Percentiles rank a stretch among this genome's conserved stretches.
Conservation (phyloP, 192 early-diverging fungal species). For the Podila epigama region DNA sequence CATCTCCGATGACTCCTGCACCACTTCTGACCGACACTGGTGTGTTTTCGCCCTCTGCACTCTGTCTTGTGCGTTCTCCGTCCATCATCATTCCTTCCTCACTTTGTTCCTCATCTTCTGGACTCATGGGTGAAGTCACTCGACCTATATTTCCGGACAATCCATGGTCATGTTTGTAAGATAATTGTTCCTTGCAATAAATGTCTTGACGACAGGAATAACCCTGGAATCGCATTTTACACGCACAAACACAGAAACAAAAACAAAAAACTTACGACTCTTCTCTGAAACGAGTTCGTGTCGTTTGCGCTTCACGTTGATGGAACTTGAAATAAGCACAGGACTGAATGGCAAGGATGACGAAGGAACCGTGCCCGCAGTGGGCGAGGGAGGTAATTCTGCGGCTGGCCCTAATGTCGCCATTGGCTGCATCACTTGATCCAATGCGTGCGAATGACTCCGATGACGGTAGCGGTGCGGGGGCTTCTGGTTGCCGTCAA, state of each 20-base stretch:
- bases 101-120: not conserved
- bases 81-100: not conserved
- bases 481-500: too few relatives aligned
- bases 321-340: not conserved
- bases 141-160: conserved; percentile 1
- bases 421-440: not conserved
- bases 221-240: too few relatives aligned
- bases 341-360: not conserved
- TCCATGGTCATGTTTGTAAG: too few relatives aligned
- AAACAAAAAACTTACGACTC: not conserved
- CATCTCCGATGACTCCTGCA: not conserved
- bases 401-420: too few relatives aligned
- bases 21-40: not conserved
- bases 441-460: conserved; percentile 7
- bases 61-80: not conserved
- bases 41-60: too few relatives aligned
- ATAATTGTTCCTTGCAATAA: too few relatives aligned
- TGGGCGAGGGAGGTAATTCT: conserved; percentile 10
- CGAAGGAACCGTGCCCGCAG: not conserved
- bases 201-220: too few relatives aligned
- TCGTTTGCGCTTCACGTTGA: conserved; percentile 18
- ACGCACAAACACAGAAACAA: not conserved
- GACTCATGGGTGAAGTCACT: conserved; percentile 17
- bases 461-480: conserved; percentile 6
- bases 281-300: conserved; percentile 3